Base-by-base conservation (phyloP, 2,329 filamentous ascomycete genomes). In the Microsporum ferrugineum region DNA sequence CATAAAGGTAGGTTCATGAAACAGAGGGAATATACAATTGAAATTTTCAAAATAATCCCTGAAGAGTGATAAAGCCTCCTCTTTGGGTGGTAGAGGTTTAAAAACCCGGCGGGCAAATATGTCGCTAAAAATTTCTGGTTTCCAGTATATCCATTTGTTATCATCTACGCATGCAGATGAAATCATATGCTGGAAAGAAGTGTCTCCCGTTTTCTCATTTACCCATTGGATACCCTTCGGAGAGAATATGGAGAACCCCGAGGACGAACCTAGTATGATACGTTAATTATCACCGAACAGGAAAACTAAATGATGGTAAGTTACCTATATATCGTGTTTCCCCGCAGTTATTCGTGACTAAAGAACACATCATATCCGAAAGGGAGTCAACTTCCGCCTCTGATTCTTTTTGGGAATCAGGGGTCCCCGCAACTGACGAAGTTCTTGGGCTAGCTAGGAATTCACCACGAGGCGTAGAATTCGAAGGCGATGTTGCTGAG, bases 181-280 rank as follows among this genome's bases (percentile, higher is more conserved):
- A 60, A 99, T 96, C 88, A 96, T 97, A 61, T 89, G 84, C 72
- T 95, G 89, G 75, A 99, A 99, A 0, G 91, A 95, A 27, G 82
- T 85, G 71, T 99, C 94, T n/a, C 94, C 94, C 1, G 91, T 97
- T 78, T 95, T 96, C 67, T 94, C 87, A 69, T 96, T 97, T 59
- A 99, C 92, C 94, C 94, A 99, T 73, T 96, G 88, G 60, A 99
- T 95, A 51, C 94, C 94, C 72, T 96, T 96, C 12, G 92, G 94
- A 0, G 92, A 97, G 77, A 99, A 97, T 68, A 99, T 99, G 60
- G 92, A 97, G 75, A 97, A 97, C 2, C 94, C 94, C 1, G 94
- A 99, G 0, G 92, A 97, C 0, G 91, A 96, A 31, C 92, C 89
- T 94, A 63, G n/a, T 23, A 29, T 10, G 57, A n/a, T 17, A 53